Evolutionary conservation across 129 eudicot species (phyloP).

Genomic region (carrot (Daucus carota)): DNA sequence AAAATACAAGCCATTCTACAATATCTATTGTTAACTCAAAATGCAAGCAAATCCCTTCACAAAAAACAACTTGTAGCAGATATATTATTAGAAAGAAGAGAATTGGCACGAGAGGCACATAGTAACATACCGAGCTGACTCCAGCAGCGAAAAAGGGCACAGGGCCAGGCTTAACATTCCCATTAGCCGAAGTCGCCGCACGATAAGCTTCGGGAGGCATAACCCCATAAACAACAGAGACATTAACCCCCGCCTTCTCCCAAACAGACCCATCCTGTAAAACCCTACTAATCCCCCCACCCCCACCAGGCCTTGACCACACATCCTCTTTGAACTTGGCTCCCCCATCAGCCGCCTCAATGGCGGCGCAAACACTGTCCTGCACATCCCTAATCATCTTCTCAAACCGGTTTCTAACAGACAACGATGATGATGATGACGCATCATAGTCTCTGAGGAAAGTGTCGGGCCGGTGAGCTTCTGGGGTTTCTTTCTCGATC

Average conservation of each 20-base stretch:
- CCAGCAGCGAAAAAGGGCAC: constrained; percentile 99
- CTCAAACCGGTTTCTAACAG: constrained; percentile 71
- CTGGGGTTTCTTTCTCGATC: constrained; percentile 77
- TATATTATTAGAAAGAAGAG: neutral
- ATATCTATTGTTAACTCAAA: too few relatives aligned
- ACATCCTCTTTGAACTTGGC: constrained; percentile 87
- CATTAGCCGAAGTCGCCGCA: constrained; percentile 68
- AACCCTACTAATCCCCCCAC: constrained; percentile 97
- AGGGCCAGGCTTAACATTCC: constrained; percentile 59
- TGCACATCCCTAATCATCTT: constrained; percentile 87
- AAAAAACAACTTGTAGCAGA: too few relatives aligned
- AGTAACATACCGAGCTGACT: constrained; percentile 61
- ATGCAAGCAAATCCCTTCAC: too few relatives aligned
- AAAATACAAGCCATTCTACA: too few relatives aligned
- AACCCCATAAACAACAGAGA: constrained; percentile 85
- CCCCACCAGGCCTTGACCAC: constrained; percentile 97
- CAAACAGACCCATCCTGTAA: constrained; percentile 84
- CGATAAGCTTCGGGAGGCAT: constrained; percentile 99
- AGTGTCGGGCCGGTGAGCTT: constrained; percentile 56
- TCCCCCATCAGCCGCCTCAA: constrained; percentile 73
- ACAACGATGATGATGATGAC: neutral
- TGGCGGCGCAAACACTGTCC: constrained; percentile 72
- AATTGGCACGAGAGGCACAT: too few relatives aligned
- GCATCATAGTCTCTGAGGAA: constrained; percentile 64
- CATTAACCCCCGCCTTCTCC: constrained; percentile 98